Percentiles rank a stretch among this genome's conserved stretches.
Conservation (phyloP, 179 eudicot species). For the Spinacia oleracea region DNA sequence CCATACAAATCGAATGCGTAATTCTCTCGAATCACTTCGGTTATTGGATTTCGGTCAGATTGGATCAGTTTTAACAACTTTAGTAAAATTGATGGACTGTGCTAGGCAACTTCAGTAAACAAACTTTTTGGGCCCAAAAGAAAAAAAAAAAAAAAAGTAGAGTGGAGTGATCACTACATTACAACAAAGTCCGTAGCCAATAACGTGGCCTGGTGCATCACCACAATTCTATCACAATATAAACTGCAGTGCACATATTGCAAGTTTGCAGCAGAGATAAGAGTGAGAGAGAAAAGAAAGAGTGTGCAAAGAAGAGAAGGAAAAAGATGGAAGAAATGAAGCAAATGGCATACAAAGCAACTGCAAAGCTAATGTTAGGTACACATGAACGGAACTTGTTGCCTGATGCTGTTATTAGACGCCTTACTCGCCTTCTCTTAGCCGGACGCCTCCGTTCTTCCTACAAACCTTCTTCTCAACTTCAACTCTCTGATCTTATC, state of each 20-base stretch:
- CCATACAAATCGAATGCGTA: no score
- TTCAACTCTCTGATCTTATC: constrained; percentile 69
- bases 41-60: no score
- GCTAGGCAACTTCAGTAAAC: no score
- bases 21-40: no score
- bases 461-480: constrained; percentile 53
- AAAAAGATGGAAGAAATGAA: constrained; percentile 48
- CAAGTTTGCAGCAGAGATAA: background rate
- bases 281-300: background rate
- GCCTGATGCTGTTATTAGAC: constrained; percentile 71
- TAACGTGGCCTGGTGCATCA: constrained; percentile 20
- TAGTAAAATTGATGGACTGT: no score
- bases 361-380: constrained; percentile 58
- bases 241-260: no score
- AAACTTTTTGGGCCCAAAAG: constrained; percentile 2
- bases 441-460: constrained; percentile 70
- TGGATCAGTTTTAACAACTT: no score
- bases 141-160: no score
- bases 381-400: constrained; percentile 71
- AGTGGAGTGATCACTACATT: background rate
- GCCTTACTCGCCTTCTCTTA: constrained; percentile 71
- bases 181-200: background rate
- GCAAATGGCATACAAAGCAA: constrained; percentile 62
- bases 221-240: constrained; percentile 6
- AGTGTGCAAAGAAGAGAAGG: background rate